A percentile compares a stretch with the other conserved stretches of the same genome.
Evolutionary conservation across 108 stramenopile genomes (phyloP).

Genomic region (Nitzschia palea): DNA sequence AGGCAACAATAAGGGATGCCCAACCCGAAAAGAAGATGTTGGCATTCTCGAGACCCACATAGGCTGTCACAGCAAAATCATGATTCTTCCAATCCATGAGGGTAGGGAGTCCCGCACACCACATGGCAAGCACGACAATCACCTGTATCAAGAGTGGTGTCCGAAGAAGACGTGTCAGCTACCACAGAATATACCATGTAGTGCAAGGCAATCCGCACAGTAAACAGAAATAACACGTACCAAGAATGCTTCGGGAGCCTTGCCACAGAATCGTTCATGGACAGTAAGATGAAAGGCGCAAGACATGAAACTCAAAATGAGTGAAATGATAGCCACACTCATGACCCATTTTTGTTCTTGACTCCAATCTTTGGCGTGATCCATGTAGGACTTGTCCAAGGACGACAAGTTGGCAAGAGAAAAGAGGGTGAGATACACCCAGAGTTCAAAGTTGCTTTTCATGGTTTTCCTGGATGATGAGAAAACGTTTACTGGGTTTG

Average conservation of each 20-base stretch:
- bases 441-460: constrained; percentile 3
- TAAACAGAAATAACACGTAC: no score
- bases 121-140: constrained; percentile 10
- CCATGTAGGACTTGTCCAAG: not conserved
- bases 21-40: constrained; percentile 31
- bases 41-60: constrained; percentile 8
- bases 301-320: not conserved
- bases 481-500: no score
- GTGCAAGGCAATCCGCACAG: no score
- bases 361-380: not conserved
- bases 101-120: constrained; percentile 12
- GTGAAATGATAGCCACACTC: not conserved
- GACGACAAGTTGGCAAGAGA: constrained; percentile 14
- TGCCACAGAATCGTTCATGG: not conserved
- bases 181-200: no score
- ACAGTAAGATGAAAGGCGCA: not conserved
- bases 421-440: constrained; percentile 12
- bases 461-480: no score
- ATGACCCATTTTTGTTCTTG: constrained; percentile 6
- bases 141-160: no score
- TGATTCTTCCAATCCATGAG: not conserved
- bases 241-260: no score
- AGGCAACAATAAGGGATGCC: not conserved
- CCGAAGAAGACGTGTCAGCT: no score
- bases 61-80: not conserved